These are phyloP conservation scores for Corinectria fuckeliana DNA, from an alignment of 2,329 filamentous ascomycete genomes.

Conservation along the genomic window DNA sequence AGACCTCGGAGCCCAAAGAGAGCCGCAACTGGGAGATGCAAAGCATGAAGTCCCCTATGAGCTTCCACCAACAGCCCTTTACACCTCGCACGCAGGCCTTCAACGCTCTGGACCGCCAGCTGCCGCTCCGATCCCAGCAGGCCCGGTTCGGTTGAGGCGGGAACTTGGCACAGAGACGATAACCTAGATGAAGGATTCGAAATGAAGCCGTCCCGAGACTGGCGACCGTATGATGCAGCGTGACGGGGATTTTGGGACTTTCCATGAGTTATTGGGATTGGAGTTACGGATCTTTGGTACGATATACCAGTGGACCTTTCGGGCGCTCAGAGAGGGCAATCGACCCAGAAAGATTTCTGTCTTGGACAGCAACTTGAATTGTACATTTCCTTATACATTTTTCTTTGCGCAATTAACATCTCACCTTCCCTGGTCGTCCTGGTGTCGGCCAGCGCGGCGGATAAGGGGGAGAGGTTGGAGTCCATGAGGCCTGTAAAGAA, in stretches of 20 bases:
- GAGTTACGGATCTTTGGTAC: constrained; percentile 12
- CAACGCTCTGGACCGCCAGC: constrained; percentile 64
- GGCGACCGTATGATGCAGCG: not conserved
- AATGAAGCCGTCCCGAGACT: not conserved
- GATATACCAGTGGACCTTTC: constrained; percentile 6
- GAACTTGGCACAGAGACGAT: not conserved
- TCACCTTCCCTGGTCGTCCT: not conserved
- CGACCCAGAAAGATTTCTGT: constrained; percentile 9
- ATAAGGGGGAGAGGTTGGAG: constrained; percentile 1
- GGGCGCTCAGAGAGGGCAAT: constrained; percentile 3
- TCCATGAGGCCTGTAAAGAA: constrained; percentile 7
- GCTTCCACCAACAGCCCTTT: constrained; percentile 52
- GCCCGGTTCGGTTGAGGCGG: constrained; percentile 20
- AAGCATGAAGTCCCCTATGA: constrained; percentile 49
- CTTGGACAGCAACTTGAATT: constrained; percentile 3
- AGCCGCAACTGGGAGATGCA: constrained; percentile 65
- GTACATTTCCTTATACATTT: constrained; percentile 6
- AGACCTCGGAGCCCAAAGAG: constrained; percentile 45
- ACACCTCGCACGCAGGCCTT: constrained; percentile 74
- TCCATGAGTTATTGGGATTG: constrained; percentile 10
- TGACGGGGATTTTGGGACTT: not conserved
- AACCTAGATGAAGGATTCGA: not conserved
- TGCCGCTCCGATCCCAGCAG: constrained; percentile 55
- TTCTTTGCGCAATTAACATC: not conserved
- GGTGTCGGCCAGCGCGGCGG: not conserved